Percentiles rank a stretch among this genome's conserved stretches.
phyloP scores from a whole-genome alignment of 2,329 filamentous ascomycete species.

The Lasiodiplodia hormozganensis region DNA sequence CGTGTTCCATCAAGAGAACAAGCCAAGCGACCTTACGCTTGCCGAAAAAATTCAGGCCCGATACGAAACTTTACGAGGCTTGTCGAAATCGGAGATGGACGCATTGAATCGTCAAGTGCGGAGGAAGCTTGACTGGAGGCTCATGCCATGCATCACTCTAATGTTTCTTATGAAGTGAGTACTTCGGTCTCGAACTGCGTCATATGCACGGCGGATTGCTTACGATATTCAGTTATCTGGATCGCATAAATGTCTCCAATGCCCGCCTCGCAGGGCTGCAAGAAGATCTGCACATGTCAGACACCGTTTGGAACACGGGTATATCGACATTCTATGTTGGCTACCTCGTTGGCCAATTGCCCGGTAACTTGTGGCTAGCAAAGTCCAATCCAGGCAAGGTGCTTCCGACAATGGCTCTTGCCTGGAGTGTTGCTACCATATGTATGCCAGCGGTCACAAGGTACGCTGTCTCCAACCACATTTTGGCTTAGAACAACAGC shows the following conservation, averaged over 20 bases:
- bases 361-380: background rate
- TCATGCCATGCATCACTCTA: constrained; percentile 41
- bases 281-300: constrained; percentile 39
- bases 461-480: background rate
- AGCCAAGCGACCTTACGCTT: no score
- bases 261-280: constrained; percentile 44
- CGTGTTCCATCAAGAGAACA: no score
- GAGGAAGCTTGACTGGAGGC: constrained; percentile 40
- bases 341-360: constrained; percentile 32
- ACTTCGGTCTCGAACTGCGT: background rate
- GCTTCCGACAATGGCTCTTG: constrained; percentile 50
- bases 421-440: constrained; percentile 51
- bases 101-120: constrained; percentile 39
- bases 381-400: constrained; percentile 41
- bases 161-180: constrained; percentile 43
- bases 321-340: constrained; percentile 35
- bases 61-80: no score
- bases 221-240: background rate
- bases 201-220: constrained; percentile 34
- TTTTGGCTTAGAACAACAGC: no score
- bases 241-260: constrained; percentile 42
- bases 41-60: no score
- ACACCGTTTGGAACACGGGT: constrained; percentile 44
- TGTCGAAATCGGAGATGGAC: background rate
- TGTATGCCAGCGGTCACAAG: constrained; percentile 53